These are phyloP conservation scores for Aspergillus ochraceoroseus DNA, from an alignment of 2,329 filamentous ascomycete species.

Conservation along the genomic window DNA sequence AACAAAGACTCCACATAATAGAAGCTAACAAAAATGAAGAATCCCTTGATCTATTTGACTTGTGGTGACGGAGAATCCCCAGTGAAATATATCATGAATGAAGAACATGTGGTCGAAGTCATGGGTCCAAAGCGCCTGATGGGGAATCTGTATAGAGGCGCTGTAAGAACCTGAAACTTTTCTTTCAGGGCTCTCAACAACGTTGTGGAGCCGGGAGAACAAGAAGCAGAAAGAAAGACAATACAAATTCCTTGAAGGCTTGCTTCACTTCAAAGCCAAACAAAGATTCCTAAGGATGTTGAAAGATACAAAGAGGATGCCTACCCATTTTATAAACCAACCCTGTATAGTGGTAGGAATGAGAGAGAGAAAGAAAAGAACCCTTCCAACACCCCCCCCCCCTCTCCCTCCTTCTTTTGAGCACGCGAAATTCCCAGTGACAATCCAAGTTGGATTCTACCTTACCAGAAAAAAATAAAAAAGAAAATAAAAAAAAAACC, in stretches of 20 bases:
- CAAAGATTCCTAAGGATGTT: no score
- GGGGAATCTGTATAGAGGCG: slow-evolving; percentile 9
- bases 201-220: no score
- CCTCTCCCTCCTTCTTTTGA: no score
- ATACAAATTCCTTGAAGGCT: no score
- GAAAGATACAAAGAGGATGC: no score
- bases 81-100: slow-evolving; percentile 18
- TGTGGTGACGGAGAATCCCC: slow-evolving; percentile 4
- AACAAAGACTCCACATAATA: slow-evolving; percentile 13
- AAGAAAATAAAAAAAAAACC: background rate
- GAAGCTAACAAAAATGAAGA: slow-evolving; percentile 10
- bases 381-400: no score
- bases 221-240: no score
- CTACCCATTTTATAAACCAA: no score
- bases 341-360: no score
- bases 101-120: slow-evolving; percentile 25
- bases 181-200: background rate
- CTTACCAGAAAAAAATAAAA: slow-evolving; percentile 1
- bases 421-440: no score
- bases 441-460: background rate
- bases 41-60: slow-evolving; percentile 10
- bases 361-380: no score
- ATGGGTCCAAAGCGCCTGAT: slow-evolving; percentile 29
- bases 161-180: background rate
- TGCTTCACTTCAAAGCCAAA: no score